These are phyloP conservation scores for Pachyrhizus erosus DNA, from an alignment of 306 rosid genomes.

Conservation along the genomic window DNA sequence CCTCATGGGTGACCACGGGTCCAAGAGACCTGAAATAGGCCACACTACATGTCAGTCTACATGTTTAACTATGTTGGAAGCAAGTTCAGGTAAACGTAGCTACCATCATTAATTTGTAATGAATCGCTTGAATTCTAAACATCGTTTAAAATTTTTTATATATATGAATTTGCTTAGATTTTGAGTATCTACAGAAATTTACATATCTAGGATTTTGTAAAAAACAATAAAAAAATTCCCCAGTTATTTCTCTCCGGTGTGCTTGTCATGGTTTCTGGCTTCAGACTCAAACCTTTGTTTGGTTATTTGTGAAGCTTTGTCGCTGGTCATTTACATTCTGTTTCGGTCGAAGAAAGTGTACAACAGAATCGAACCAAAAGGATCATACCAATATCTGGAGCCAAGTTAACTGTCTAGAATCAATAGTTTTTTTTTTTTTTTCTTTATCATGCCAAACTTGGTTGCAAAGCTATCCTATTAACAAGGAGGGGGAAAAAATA, in stretches of 20 bases:
- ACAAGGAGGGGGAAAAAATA: background rate
- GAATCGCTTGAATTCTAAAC: background rate
- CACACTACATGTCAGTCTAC: slow-evolving; percentile 2
- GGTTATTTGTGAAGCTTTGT: background rate
- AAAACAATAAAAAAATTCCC: no score
- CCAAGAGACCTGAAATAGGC: slow-evolving; percentile 59
- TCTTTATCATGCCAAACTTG: slow-evolving; percentile 34
- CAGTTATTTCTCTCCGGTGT: background rate
- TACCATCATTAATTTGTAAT: background rate
- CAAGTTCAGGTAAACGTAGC: background rate
- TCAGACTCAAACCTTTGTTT: background rate
- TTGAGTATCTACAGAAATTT: background rate
- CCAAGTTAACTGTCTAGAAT: background rate
- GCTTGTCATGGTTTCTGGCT: background rate
- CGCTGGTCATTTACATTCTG: background rate
- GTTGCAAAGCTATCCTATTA: background rate
- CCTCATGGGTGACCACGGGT: slow-evolving; percentile 79
- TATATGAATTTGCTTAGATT: background rate
- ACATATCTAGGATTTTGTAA: background rate
- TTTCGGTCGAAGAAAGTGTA: background rate
- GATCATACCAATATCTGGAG: background rate
- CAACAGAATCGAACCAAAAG: background rate
- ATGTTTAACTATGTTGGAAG: slow-evolving; percentile 18
- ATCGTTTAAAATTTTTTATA: background rate
- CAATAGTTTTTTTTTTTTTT: background rate